Conservation (phyloP, 768 basidiomycete species). For the Floccularia luteovirens region DNA sequence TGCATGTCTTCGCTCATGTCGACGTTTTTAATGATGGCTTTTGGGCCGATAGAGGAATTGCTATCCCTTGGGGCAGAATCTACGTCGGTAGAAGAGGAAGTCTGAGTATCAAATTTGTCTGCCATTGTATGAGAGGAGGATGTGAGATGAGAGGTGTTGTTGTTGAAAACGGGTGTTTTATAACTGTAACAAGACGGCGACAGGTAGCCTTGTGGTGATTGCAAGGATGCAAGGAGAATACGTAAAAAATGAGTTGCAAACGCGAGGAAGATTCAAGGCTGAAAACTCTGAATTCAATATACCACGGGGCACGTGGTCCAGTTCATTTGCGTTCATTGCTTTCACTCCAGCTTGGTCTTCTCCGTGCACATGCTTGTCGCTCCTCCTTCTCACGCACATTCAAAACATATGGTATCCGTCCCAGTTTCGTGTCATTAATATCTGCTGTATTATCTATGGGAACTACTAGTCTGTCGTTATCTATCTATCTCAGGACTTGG, state of each 20-base stretch:
- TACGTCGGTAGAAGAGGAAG: constrained; percentile 48
- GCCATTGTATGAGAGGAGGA: constrained; percentile 26
- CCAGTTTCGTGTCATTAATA: too few relatives aligned
- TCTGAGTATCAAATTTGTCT: constrained; percentile 53
- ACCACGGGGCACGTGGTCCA: too few relatives aligned
- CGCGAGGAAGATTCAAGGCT: neutral
- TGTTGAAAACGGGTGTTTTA: constrained; percentile 4
- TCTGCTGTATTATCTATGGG: too few relatives aligned
- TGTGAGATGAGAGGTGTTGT: neutral
- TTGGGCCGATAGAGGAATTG: constrained; percentile 37
- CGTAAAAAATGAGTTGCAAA: neutral
- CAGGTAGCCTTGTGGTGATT: constrained; percentile 10
- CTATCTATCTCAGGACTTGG: too few relatives aligned
- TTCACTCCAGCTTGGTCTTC: too few relatives aligned
- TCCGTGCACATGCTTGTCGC: too few relatives aligned
- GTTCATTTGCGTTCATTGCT: too few relatives aligned
- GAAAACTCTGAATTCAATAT: too few relatives aligned
- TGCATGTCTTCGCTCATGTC: constrained; percentile 98
- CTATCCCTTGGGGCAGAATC: constrained; percentile 31
- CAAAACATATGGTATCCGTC: too few relatives aligned
- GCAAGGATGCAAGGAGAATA: constrained; percentile 3
- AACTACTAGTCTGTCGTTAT: too few relatives aligned
- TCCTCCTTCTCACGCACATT: too few relatives aligned
- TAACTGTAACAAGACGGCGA: constrained; percentile 6
- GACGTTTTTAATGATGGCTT: constrained; percentile 93